Evolutionary conservation across 768 basidiomycete species (phyloP), one percentile per base, ranked within the genome.

Genomic region (Xanthoconium stramineum): DNA sequence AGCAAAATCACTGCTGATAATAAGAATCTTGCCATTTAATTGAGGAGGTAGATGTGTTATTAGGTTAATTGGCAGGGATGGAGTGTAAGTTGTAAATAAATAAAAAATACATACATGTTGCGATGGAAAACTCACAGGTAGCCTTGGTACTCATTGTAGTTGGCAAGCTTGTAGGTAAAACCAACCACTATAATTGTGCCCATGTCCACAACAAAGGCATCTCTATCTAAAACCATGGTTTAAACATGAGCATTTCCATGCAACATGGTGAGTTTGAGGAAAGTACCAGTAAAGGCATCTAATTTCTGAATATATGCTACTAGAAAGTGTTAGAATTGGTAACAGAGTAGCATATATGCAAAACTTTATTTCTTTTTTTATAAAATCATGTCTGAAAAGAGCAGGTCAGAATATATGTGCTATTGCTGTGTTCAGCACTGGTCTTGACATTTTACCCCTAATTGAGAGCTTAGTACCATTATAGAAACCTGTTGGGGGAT

Each of bases 71-170:
- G n/a, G n/a, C n/a, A n/a, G n/a, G n/a, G n/a, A n/a, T n/a, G n/a
- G n/a, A n/a, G n/a, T n/a, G n/a, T n/a, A n/a, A n/a, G n/a, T n/a
- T n/a, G n/a, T n/a, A n/a, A n/a, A n/a, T n/a, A n/a, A n/a, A n/a
- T n/a, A n/a, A n/a, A n/a, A n/a, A n/a, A n/a, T n/a, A n/a, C n/a
- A n/a, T n/a, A n/a, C n/a, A n/a, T n/a, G n/a, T n/a, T n/a, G n/a
- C n/a, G n/a, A n/a, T n/a, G n/a, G n/a, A n/a, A n/a, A n/a, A n/a
- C n/a, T n/a, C n/a, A n/a, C n/a, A n/a, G n/a, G n/a, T n/a, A n/a
- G n/a, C n/a, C n/a, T n/a, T n/a, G n/a, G n/a, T 99, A 98, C 77
- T 98, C 97, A 65, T 97, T 97, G 68, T 98, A 98, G 81, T 98
- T 99, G 72, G 96, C 96, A 61, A 99, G 89, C 73, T 99, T 97